Conservation (phyloP, 352 stramenopile species). For the Pythium inflatum region DNA sequence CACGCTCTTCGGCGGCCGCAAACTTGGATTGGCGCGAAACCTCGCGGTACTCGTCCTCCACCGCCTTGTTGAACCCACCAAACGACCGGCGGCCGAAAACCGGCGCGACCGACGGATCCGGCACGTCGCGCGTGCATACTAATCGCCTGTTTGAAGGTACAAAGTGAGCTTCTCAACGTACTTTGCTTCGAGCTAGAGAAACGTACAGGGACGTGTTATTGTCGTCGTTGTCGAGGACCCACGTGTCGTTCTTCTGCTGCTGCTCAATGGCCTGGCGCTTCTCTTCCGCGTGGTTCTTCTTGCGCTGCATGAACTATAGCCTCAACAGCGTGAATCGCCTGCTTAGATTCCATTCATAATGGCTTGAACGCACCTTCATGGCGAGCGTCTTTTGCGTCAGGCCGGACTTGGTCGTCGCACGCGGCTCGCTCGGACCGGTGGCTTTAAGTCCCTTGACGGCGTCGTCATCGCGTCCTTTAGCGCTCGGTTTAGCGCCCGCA, state of each 20-base stretch:
- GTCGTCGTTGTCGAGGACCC: constrained; percentile 46
- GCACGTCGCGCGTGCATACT: constrained; percentile 60
- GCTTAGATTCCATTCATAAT: too few relatives aligned
- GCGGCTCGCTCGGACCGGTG: constrained; percentile 21
- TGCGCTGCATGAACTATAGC: constrained; percentile 85
- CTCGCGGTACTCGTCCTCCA: constrained; percentile 85
- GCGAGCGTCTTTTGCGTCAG: constrained; percentile 85
- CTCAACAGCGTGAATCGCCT: not conserved
- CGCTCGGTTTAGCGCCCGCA: constrained; percentile 12
- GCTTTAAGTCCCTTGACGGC: constrained; percentile 29
- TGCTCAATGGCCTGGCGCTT: constrained; percentile 55
- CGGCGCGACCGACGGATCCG: constrained; percentile 73
- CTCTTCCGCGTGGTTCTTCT: constrained; percentile 65
- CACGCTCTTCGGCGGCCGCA: constrained; percentile 66
- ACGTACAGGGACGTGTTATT: constrained; percentile 25
- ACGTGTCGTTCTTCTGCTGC: constrained; percentile 66
- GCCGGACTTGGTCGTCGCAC: constrained; percentile 45
- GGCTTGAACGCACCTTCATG: constrained; percentile 62
- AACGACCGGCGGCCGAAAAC: constrained; percentile 83
- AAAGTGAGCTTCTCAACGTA: too few relatives aligned
- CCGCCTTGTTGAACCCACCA: constrained; percentile 77
- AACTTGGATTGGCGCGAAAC: constrained; percentile 59
- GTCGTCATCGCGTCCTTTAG: constrained; percentile 23
- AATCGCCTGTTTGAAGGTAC: constrained; percentile 39
- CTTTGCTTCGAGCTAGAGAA: too few relatives aligned